These are phyloP conservation scores for Musa beccarii DNA, from an alignment of 176 grass and related monocot genomes.

Conservation along the genomic window DNA sequence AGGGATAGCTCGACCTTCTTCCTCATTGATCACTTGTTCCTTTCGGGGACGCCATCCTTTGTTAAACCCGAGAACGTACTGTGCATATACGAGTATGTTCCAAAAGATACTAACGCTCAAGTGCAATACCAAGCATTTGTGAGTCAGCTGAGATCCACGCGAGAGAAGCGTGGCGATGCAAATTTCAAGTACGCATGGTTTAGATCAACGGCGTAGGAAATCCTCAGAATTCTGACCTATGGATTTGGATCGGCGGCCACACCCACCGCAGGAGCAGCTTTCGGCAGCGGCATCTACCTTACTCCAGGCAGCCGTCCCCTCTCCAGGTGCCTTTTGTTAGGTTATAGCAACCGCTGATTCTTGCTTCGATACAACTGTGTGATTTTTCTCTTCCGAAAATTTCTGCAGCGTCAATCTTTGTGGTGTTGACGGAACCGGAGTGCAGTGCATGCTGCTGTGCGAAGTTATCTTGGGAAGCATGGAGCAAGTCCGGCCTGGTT, in stretches of 20 bases:
- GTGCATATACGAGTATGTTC: conserved; percentile 54
- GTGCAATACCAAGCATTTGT: conserved; percentile 62
- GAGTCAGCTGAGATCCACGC: conserved; percentile 49
- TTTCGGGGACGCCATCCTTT: conserved; percentile 69
- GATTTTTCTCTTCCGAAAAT: conserved; percentile 23
- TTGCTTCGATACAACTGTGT: conserved; percentile 60
- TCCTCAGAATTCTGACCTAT: conserved; percentile 64
- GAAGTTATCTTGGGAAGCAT: conserved; percentile 48
- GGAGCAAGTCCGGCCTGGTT: conserved; percentile 47
- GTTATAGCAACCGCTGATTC: conserved; percentile 42
- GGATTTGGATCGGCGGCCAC: conserved; percentile 49
- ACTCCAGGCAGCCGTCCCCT: too few species aligned
- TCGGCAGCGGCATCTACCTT: too few species aligned
- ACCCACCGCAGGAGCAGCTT: conserved; percentile 8
- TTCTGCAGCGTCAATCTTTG: conserved; percentile 58
- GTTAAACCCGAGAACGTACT: conserved; percentile 44
- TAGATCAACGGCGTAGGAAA: conserved; percentile 56
- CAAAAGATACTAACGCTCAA: conserved; percentile 51
- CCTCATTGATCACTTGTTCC: conserved; percentile 45
- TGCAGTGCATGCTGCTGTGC: conserved; percentile 87
- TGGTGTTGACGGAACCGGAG: conserved; percentile 86
- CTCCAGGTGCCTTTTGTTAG: conserved; percentile 18
- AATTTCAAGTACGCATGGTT: conserved; percentile 70
- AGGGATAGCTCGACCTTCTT: conserved; percentile 45
- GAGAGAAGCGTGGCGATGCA: conserved; percentile 45